Base-by-base conservation (phyloP, 1,284 basidiomycete genomes). In the Trichosporon sp. region DNA sequence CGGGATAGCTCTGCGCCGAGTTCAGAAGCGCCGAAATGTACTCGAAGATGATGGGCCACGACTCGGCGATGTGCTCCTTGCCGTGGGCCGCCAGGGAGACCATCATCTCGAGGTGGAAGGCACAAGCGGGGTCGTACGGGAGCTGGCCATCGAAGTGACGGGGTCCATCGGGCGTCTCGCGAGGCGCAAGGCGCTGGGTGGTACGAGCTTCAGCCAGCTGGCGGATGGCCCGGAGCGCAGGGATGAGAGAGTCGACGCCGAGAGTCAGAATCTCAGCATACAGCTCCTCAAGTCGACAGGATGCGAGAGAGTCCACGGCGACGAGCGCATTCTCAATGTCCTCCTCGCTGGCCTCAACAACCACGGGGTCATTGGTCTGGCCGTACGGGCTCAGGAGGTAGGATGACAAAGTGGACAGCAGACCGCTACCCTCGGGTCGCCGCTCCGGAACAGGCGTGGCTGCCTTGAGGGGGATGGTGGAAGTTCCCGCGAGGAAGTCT, bases 351-450 rank as follows among this genome's bases (percentile, higher is more conserved):
- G 92, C 90, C 11, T 93, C 92, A 2, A 93, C 87, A 0, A 76
- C 75, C 15, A 90, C 82, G 21, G 88, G 86, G 29, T 95, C 92
- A 7, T 87, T 85, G 75, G 87, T 89, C 25, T 88, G 82, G 29
- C 88, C 87, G 78, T 98, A 98, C 0, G 97, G 97, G 15, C 95
- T 97, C 85, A 99, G 89, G 70, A 99, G 87, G 82, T 99, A 99
- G 0, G 94, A 97, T 1, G 96, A 98, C 64, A 99, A 83, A 0
- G 97, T 90, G 27, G 95, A 98, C 25, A 99, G 86, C 27, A 99
- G 85, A 21, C 97, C 97, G 25, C 96, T 96, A 29, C 91, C 91
- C 72, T 98, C 95, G 62, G 87, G 87, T 75, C 93, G 85, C 18
- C 89, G 85, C 47, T 89, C 85, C 25, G 88, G 83, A 29, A 88